Conservation (phyloP, 306 rosid species). For the Cajanus cajan region DNA sequence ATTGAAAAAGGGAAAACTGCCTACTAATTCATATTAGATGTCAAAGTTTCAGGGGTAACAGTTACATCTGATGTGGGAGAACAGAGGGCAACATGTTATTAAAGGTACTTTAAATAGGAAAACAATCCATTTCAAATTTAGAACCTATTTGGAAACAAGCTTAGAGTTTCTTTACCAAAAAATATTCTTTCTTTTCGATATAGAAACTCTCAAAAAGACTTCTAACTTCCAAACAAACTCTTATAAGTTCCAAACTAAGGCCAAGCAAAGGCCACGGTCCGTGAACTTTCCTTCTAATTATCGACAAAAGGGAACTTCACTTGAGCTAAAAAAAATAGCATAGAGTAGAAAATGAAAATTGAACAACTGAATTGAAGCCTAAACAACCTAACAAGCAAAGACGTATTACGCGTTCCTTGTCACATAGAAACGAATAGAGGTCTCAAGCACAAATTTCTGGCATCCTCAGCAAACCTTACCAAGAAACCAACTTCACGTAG, state of each 20-base stretch:
- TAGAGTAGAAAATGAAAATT: background rate
- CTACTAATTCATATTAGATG: background rate
- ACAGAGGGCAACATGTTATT: background rate
- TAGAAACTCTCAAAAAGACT: no score
- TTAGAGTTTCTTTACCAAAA: no score
- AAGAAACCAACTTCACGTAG: background rate
- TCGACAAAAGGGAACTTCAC: background rate
- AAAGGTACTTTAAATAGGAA: background rate
- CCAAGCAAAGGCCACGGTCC: background rate
- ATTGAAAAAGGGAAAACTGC: background rate
- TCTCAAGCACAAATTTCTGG: background rate
- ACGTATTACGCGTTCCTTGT: no score
- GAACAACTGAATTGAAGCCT: background rate
- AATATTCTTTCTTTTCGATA: no score
- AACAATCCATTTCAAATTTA: background rate
- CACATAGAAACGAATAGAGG: no score
- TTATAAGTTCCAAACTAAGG: no score
- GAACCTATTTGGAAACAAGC: no score
- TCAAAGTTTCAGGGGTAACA: background rate
- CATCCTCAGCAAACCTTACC: background rate
- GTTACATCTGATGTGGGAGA: background rate
- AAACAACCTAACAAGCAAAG: background rate
- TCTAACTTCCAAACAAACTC: no score
- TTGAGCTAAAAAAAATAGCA: background rate
- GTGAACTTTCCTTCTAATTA: background rate